A percentile compares a stretch with the other conserved stretches of the same genome.
These are phyloP conservation scores for Colletotrichum paranaense DNA, from an alignment of 2,329 filamentous ascomycete genomes.

Conservation along the genomic window DNA sequence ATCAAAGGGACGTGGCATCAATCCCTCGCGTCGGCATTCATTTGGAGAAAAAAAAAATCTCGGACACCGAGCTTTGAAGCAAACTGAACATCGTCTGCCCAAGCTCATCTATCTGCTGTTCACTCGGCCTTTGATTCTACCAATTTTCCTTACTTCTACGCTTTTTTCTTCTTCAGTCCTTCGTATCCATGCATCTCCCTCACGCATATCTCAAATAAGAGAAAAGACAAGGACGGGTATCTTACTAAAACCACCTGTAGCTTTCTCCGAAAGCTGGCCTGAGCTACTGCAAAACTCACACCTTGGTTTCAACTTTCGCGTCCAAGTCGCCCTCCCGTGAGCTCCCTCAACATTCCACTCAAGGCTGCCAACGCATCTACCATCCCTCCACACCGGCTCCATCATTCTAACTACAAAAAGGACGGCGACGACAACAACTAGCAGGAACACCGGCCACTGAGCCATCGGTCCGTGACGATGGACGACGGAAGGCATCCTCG, in stretches of 20 bases:
- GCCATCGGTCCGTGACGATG: slow-evolving; percentile 5
- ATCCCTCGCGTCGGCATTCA: neutral
- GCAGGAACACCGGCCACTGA: neutral
- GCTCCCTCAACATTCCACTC: neutral
- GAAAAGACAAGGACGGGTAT: neutral
- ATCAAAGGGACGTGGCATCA: neutral
- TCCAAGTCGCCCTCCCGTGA: neutral
- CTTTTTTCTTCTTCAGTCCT: neutral
- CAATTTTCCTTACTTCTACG: neutral
- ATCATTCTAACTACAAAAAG: neutral
- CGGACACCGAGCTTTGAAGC: slow-evolving; percentile 1
- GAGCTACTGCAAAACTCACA: neutral
- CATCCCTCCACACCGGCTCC: neutral
- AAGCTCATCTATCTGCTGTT: neutral
- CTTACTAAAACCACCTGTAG: neutral
- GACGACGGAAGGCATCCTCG: slow-evolving; percentile 14
- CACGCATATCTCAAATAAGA: neutral
- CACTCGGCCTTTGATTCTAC: neutral
- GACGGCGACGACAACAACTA: neutral
- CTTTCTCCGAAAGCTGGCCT: neutral
- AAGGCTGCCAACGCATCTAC: neutral
- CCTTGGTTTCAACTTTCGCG: neutral
- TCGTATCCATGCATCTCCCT: neutral
- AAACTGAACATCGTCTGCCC: neutral
- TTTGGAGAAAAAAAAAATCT: neutral